Evolutionary conservation across 768 basidiomycete genomes (phyloP).

Genomic region (Candolleomyces aberdarensis): DNA sequence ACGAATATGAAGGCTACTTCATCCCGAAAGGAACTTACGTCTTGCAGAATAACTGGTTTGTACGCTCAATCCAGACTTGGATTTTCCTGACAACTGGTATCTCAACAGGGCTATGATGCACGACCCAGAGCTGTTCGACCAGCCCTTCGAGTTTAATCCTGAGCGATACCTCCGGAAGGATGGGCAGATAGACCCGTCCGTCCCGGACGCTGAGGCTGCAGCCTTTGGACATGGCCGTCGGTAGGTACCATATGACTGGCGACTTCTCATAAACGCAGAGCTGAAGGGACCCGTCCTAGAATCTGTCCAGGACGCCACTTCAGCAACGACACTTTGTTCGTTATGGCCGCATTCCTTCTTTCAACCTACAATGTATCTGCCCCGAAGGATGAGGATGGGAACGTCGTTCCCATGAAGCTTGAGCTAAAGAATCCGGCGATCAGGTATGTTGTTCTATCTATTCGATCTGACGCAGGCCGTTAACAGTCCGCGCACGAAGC

Average conservation of each 20-base stretch:
- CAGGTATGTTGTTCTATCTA: too few species aligned
- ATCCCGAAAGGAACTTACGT: slow-evolving; percentile 35
- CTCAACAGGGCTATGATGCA: slow-evolving; percentile 21
- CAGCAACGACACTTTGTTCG: slow-evolving; percentile 37
- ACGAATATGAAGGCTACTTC: slow-evolving; percentile 19
- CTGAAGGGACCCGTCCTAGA: background rate
- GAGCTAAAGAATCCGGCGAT: background rate
- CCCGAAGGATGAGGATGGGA: slow-evolving; percentile 7
- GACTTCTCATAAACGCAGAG: slow-evolving; percentile 6
- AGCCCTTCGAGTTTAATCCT: slow-evolving; percentile 23
- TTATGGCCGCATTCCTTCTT: slow-evolving; percentile 15
- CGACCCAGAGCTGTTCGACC: slow-evolving; percentile 20
- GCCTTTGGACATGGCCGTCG: slow-evolving; percentile 28
- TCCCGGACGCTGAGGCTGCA: slow-evolving; percentile 18
- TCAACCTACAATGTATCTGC: slow-evolving; percentile 12
- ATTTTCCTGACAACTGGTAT: background rate
- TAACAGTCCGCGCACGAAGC: background rate
- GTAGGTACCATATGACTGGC: background rate
- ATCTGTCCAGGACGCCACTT: slow-evolving; percentile 43
- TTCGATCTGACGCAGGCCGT: background rate
- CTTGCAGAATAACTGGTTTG: slow-evolving; percentile 27
- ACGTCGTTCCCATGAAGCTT: background rate
- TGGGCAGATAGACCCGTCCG: slow-evolving; percentile 16
- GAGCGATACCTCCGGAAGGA: slow-evolving; percentile 25
- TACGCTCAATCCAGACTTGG: background rate